Percentiles rank a stretch among this genome's conserved stretches.
These are phyloP conservation scores for Cokeromyces recurvatus DNA, from an alignment of 371 early-diverging fungal genomes.

Conservation along the genomic window DNA sequence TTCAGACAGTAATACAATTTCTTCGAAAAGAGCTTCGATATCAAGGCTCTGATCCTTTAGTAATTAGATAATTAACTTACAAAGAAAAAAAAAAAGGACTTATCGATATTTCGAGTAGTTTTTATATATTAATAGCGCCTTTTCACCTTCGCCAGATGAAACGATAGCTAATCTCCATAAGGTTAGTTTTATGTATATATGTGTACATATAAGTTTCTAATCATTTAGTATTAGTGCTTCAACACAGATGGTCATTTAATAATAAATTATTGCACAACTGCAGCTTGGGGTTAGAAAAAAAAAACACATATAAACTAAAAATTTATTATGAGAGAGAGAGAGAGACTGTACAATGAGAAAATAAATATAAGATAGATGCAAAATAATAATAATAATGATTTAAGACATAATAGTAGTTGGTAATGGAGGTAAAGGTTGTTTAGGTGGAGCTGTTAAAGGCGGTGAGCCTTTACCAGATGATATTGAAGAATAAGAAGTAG, in stretches of 20 bases:
- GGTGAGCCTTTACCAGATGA: conserved; percentile 11
- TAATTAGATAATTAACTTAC: conserved; percentile 21
- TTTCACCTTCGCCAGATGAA: conserved; percentile 94
- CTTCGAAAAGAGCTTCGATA: conserved; percentile 79
- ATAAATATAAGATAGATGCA: not conserved
- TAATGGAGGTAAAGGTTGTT: conserved; percentile 21
- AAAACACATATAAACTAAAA: too few relatives aligned
- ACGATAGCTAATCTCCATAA: conserved; percentile 74
- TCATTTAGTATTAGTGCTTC: conserved; percentile 75
- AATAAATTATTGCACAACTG: conserved; percentile 85
- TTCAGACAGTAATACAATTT: conserved; percentile 81
- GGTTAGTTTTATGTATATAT: conserved; percentile 37
- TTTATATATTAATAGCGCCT: conserved; percentile 89
- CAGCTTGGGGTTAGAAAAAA: conserved; percentile 80
- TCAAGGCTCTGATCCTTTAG: conserved; percentile 73
- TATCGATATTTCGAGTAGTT: conserved; percentile 54
- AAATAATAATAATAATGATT: not conserved
- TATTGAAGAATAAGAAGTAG: conserved; percentile 2
- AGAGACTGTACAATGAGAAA: too few relatives aligned
- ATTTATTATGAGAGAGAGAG: not conserved
- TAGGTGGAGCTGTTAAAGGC: conserved; percentile 22
- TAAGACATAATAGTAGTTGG: too few relatives aligned
- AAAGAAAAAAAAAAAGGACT: not conserved
- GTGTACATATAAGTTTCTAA: not conserved
- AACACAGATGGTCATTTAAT: conserved; percentile 77